These are phyloP conservation scores for Xylaria telfairii DNA, from an alignment of 495 filamentous ascomycete genomes.

Conservation along the genomic window DNA sequence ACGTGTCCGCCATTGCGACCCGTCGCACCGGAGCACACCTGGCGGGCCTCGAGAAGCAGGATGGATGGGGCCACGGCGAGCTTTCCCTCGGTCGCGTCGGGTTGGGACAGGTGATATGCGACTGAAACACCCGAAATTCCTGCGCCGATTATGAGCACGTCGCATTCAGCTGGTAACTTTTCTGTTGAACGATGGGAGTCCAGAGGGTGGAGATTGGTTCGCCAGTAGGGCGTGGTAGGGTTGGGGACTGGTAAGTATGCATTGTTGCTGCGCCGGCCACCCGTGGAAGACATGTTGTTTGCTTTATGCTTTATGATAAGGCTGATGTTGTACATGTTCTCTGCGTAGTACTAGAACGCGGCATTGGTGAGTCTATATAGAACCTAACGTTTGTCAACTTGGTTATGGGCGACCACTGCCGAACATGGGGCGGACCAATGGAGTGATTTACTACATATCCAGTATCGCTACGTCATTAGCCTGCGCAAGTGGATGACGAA, in stretches of 20 bases:
- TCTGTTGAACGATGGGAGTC: slow-evolving; percentile 37
- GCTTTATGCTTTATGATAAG: neutral
- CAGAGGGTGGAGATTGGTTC: slow-evolving; percentile 34
- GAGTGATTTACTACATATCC: too few relatives aligned
- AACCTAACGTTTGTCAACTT: neutral
- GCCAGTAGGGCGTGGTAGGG: slow-evolving; percentile 36
- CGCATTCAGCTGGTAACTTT: slow-evolving; percentile 30
- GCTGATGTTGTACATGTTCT: neutral
- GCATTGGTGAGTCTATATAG: neutral
- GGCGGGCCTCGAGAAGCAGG: slow-evolving; percentile 48
- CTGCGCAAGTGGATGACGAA: neutral
- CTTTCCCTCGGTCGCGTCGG: neutral
- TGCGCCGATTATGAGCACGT: slow-evolving; percentile 40
- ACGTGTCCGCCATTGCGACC: slow-evolving; percentile 53
- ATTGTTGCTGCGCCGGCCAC: neutral
- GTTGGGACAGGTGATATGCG: slow-evolving; percentile 32
- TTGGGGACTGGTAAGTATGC: slow-evolving; percentile 29
- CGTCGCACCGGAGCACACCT: slow-evolving; percentile 48
- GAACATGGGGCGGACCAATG: too few relatives aligned
- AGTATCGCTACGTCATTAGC: neutral
- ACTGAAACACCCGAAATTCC: slow-evolving; percentile 33
- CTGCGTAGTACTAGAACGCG: neutral
- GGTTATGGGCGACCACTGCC: neutral
- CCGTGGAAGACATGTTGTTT: slow-evolving; percentile 5
- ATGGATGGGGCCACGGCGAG: slow-evolving; percentile 22